phyloP scores from a whole-genome alignment of 495 filamentous ascomycete species.

The Podospora pseudocomata region DNA sequence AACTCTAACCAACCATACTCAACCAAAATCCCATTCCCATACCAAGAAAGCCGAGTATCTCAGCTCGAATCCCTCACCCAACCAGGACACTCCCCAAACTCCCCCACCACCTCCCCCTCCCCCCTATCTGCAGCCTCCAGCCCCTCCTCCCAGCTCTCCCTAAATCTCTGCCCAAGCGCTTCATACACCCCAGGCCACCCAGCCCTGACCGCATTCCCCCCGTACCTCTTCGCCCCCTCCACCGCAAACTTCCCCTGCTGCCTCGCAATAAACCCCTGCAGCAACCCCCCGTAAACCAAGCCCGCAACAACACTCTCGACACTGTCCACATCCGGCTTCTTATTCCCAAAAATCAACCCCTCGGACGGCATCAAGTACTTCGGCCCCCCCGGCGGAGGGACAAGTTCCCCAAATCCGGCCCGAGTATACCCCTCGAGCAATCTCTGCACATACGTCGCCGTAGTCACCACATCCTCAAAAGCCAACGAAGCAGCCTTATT shows the following conservation, averaged over 20 bases:
- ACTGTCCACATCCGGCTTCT: slow-evolving; percentile 55
- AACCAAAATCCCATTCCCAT: too few species aligned
- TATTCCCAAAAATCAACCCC: slow-evolving; percentile 50
- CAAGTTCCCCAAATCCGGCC: slow-evolving; percentile 30
- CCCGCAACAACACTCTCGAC: slow-evolving; percentile 77
- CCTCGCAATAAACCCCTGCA: slow-evolving; percentile 83
- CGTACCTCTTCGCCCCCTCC: slow-evolving; percentile 64
- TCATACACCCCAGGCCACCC: slow-evolving; percentile 42
- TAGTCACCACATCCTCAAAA: slow-evolving; percentile 51
- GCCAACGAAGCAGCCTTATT: slow-evolving; percentile 55
- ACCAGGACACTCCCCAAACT: slow-evolving; percentile 35
- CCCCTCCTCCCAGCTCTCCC: slow-evolving; percentile 32
- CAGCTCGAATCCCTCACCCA: slow-evolving; percentile 30
- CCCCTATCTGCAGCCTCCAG: slow-evolving; percentile 21
- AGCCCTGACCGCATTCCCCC: slow-evolving; percentile 42
- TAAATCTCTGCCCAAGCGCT: slow-evolving; percentile 31
- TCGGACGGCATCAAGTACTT: slow-evolving; percentile 47
- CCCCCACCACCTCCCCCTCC: slow-evolving; percentile 30
- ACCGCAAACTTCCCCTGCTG: slow-evolving; percentile 73
- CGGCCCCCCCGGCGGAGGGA: slow-evolving; percentile 44
- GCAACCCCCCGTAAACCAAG: slow-evolving; percentile 74
- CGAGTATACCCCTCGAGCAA: slow-evolving; percentile 50
- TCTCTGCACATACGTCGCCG: slow-evolving; percentile 49
- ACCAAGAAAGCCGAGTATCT: neutral
- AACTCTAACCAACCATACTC: too few species aligned